Evolutionary conservation across 305 asterid species (phyloP), one percentile per base, ranked within the genome.

Genomic region (Lippia alba): DNA sequence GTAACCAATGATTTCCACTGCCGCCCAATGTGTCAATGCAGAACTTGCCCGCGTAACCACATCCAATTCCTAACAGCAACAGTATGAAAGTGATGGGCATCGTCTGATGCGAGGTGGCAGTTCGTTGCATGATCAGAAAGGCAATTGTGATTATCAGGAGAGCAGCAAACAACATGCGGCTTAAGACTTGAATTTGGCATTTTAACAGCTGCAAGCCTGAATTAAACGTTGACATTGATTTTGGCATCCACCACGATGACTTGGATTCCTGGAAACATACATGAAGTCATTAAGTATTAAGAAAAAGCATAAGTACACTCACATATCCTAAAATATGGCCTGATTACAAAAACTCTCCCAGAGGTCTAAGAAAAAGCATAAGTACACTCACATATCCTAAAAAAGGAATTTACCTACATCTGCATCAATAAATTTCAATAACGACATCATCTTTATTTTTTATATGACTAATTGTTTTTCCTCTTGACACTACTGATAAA

Each of bases 181-280:
- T 86, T 24, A 88, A 70, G 10, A 85, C 93, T 83, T 84, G 96
- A 67, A 83, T 48, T 56, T 91, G 96, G 70, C 99, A 94, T 74
- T 53, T 70, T 36, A 91, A 24, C 33, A 81, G 70, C 73, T 89
- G 96, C 67, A 88, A 67, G 64, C 95, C 95, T 3, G 92, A 78
- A 80, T 77, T 89, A 62, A 94, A 79, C 15, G 77, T 73, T 17
- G 85, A 14, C 91, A 88, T 60, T 46, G 91, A 55, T 20, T 86
- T 84, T 1, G 98, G 96, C 82, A 91, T 77, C 96, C 90, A 89
- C 99, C 97, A 87, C 16, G 95, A 86, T n/a, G 95, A 85, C 73
- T 73, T 84, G 39, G 90, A 80, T 54, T 70, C 95, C 99, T 94
- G 86, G 30, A 71, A 69, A n/a, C 5, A 32, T 15, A 44, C 49